phyloP scores from a whole-genome alignment of 768 basidiomycete genomes.

The Boletus sp. region DNA sequence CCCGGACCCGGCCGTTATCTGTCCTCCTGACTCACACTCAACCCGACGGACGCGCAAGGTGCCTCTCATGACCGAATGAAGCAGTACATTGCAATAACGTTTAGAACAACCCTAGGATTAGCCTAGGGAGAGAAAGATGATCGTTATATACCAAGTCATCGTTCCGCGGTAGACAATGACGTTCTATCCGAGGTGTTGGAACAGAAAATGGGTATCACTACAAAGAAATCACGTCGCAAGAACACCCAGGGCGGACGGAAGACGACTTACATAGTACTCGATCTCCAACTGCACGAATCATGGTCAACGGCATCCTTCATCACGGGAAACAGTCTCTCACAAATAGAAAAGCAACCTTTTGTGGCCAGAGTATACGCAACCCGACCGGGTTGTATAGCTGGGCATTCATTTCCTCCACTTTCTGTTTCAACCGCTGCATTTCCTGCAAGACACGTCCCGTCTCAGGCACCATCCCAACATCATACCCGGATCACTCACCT shows the following conservation, averaged over 20 bases:
- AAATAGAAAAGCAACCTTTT: conserved; percentile 83
- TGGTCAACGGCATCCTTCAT: background rate
- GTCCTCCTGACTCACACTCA: background rate
- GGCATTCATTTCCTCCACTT: conserved; percentile 67
- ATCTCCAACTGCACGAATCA: conserved; percentile 72
- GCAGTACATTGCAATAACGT: too few species aligned
- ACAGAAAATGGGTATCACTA: conserved; percentile 20
- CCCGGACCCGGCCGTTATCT: background rate
- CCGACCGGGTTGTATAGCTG: conserved; percentile 82
- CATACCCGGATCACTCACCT: conserved; percentile 41
- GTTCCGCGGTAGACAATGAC: conserved; percentile 2
- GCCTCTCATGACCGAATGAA: too few species aligned
- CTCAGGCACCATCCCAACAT: conserved; percentile 6
- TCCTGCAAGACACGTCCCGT: conserved; percentile 48
- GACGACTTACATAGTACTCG: conserved; percentile 78
- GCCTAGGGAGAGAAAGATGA: conserved; percentile 8
- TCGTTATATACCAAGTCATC: conserved; percentile 16
- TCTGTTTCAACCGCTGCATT: conserved; percentile 60
- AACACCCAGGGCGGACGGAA: background rate
- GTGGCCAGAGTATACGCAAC: conserved; percentile 83
- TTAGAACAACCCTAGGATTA: background rate
- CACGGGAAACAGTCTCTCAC: conserved; percentile 50
- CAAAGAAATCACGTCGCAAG: background rate
- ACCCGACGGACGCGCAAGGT: too few species aligned
- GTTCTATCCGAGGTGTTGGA: background rate